Percentiles rank a stretch among this genome's conserved stretches.
Conservation (phyloP, 805 yeast species). For the Candida pini region DNA sequence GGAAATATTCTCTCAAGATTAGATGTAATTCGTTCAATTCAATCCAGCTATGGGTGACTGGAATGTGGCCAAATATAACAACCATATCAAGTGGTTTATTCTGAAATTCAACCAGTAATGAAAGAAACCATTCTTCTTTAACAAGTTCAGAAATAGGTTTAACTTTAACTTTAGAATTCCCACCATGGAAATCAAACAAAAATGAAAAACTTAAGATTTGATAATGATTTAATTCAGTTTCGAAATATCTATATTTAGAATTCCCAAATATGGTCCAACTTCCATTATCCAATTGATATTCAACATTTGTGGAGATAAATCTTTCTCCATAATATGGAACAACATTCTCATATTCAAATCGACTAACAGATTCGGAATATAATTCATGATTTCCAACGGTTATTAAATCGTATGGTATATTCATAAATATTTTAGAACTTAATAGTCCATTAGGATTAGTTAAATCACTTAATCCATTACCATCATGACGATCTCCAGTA, state of each 20-base stretch:
- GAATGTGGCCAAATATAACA: slow-evolving; percentile 75
- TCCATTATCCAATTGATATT: slow-evolving; percentile 39
- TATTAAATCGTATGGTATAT: slow-evolving; percentile 66
- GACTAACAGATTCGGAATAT: slow-evolving; percentile 59
- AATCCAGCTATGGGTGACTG: slow-evolving; percentile 51
- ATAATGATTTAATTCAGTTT: slow-evolving; percentile 46
- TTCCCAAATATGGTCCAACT: slow-evolving; percentile 62
- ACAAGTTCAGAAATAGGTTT: slow-evolving; percentile 52
- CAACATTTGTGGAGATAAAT: slow-evolving; percentile 72
- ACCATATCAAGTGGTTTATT: slow-evolving; percentile 52
- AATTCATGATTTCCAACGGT: slow-evolving; percentile 92
- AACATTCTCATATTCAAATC: slow-evolving; percentile 57
- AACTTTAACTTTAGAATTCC: slow-evolving; percentile 58
- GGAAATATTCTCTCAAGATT: slow-evolving; percentile 51
- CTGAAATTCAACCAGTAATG: slow-evolving; percentile 29
- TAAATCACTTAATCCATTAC: slow-evolving; percentile 84
- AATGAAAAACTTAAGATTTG: slow-evolving; percentile 71
- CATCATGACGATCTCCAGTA: slow-evolving; percentile 93
- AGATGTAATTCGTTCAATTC: slow-evolving; percentile 46
- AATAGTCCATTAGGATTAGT: slow-evolving; percentile 65
- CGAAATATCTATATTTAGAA: slow-evolving; percentile 54
- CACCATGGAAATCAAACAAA: slow-evolving; percentile 65
- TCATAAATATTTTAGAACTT: slow-evolving; percentile 58
- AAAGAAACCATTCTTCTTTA: slow-evolving; percentile 59
- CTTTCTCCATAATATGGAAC: slow-evolving; percentile 55